Evolutionary conservation across 306 rosid genomes (phyloP).

Genomic region (Begonia fuchsioides): DNA sequence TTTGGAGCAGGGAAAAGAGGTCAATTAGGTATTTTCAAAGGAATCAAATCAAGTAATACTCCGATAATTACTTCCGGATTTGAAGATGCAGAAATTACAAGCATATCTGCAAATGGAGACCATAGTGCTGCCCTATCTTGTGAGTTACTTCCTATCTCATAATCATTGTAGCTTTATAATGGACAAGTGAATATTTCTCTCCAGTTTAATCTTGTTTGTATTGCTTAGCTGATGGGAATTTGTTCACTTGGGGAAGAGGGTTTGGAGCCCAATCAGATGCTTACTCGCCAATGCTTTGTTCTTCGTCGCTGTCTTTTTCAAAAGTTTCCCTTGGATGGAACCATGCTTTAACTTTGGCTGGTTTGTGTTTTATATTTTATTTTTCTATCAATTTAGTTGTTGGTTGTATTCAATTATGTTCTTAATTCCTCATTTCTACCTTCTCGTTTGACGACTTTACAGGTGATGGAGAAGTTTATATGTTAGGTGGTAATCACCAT

Average conservation of each 20-base stretch:
- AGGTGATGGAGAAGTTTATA: slow-evolving; percentile 49
- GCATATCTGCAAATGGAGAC: slow-evolving; percentile 73
- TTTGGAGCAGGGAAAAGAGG: slow-evolving; percentile 90
- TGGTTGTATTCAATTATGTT: slow-evolving; percentile 3
- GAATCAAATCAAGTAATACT: slow-evolving; percentile 32
- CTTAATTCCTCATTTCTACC: slow-evolving; percentile 4
- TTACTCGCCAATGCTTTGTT: slow-evolving; percentile 29
- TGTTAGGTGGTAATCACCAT: slow-evolving; percentile 72
- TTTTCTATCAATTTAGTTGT: slow-evolving; percentile 1
- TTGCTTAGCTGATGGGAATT: slow-evolving; percentile 44
- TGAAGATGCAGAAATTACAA: slow-evolving; percentile 28
- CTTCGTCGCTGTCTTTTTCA: slow-evolving; percentile 19
- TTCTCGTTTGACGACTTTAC: background rate
- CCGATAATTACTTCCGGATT: slow-evolving; percentile 35
- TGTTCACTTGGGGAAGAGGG: slow-evolving; percentile 91
- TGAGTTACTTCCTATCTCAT: slow-evolving; percentile 14
- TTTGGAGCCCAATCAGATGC: slow-evolving; percentile 40
- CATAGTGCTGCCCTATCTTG: slow-evolving; percentile 81
- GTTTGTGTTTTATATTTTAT: slow-evolving; percentile 16
- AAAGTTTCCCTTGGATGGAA: slow-evolving; percentile 68
- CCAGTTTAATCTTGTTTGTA: slow-evolving; percentile 3
- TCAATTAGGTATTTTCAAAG: slow-evolving; percentile 60
- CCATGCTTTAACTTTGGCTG: slow-evolving; percentile 62
- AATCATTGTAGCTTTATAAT: background rate
- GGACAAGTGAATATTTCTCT: background rate